Percentiles rank a stretch among this genome's conserved stretches.
These are phyloP conservation scores for Xylaria sp. DNA, from an alignment of 2,329 filamentous ascomycete genomes.

Conservation along the genomic window DNA sequence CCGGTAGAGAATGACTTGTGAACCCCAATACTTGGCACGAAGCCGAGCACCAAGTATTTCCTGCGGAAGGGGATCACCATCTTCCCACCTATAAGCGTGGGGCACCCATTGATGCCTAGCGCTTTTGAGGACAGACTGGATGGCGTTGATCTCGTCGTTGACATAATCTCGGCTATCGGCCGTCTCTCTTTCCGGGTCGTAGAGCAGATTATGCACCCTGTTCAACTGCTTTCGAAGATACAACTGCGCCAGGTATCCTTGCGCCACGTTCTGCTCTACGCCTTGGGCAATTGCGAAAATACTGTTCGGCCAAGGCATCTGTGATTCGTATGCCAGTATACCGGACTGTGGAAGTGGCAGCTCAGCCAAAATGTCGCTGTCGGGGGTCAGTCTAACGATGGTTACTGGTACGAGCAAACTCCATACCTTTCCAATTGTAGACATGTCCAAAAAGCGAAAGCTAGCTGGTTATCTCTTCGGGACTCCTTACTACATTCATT, in stretches of 20 bases:
- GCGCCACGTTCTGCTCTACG: slow-evolving; percentile 61
- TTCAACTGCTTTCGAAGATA: slow-evolving; percentile 74
- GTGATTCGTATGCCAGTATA: slow-evolving; percentile 69
- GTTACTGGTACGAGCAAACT: not conserved
- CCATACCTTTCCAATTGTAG: slow-evolving; percentile 86
- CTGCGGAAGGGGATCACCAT: slow-evolving; percentile 74
- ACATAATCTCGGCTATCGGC: slow-evolving; percentile 38
- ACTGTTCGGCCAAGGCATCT: slow-evolving; percentile 74
- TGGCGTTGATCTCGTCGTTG: slow-evolving; percentile 57
- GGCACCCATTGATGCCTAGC: slow-evolving; percentile 62
- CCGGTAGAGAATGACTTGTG: slow-evolving; percentile 87
- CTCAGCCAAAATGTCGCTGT: slow-evolving; percentile 90
- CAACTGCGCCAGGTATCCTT: slow-evolving; percentile 72
- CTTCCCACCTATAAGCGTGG: slow-evolving; percentile 66
- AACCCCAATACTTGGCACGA: slow-evolving; percentile 94
- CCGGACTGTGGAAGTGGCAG: slow-evolving; percentile 72
- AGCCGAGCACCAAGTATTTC: slow-evolving; percentile 87
- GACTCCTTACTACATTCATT: slow-evolving; percentile 52
- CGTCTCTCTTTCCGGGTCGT: slow-evolving; percentile 55
- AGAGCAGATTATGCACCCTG: slow-evolving; percentile 68
- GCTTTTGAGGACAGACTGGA: slow-evolving; percentile 59
- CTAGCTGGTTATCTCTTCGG: slow-evolving; percentile 69
- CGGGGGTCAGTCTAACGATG: slow-evolving; percentile 38
- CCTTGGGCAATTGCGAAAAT: slow-evolving; percentile 57
- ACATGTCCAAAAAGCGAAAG: slow-evolving; percentile 92